phyloP scores from a whole-genome alignment of 352 stramenopile species.

The Phytophthora sojae region DNA sequence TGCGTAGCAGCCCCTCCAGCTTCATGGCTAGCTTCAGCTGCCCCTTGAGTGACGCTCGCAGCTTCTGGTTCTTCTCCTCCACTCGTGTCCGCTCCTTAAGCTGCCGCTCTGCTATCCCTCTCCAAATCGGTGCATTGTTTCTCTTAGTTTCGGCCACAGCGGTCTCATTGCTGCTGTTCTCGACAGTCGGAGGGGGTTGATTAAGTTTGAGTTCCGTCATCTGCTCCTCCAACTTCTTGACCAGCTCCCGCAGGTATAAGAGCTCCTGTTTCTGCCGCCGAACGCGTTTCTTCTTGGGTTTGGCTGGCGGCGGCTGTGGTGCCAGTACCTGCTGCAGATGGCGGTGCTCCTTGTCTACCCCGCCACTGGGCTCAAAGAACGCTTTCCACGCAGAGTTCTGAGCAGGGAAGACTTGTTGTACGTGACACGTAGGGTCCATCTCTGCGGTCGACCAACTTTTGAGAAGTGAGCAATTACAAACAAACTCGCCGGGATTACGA shows the following conservation, averaged over 20 bases:
- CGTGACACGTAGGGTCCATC: background rate
- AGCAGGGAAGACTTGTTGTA: background rate
- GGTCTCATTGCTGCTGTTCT: background rate
- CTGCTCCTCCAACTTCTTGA: slow-evolving; percentile 38
- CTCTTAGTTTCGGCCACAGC: background rate
- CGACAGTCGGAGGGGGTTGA: background rate
- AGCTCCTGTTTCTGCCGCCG: slow-evolving; percentile 46
- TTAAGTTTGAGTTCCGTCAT: slow-evolving; percentile 25
- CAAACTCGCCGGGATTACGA: too few relatives aligned
- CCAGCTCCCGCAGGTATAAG: slow-evolving; percentile 39
- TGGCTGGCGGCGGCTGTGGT: background rate
- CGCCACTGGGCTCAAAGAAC: background rate
- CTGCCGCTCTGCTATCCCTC: slow-evolving; percentile 39
- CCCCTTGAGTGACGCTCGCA: slow-evolving; percentile 36
- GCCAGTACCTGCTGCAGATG: background rate
- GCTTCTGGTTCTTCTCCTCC: slow-evolving; percentile 46
- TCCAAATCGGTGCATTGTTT: slow-evolving; percentile 30
- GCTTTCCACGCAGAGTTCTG: background rate
- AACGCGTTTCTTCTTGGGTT: slow-evolving; percentile 47
- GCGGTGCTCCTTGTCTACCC: background rate
- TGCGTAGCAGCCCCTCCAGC: slow-evolving; percentile 41
- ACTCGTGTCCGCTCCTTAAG: slow-evolving; percentile 26
- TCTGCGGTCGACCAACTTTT: background rate
- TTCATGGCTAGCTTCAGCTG: slow-evolving; percentile 45
- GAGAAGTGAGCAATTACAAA: background rate